phyloP scores from a whole-genome alignment of 2,329 filamentous ascomycete genomes.

The Blumeriella jaapii region DNA sequence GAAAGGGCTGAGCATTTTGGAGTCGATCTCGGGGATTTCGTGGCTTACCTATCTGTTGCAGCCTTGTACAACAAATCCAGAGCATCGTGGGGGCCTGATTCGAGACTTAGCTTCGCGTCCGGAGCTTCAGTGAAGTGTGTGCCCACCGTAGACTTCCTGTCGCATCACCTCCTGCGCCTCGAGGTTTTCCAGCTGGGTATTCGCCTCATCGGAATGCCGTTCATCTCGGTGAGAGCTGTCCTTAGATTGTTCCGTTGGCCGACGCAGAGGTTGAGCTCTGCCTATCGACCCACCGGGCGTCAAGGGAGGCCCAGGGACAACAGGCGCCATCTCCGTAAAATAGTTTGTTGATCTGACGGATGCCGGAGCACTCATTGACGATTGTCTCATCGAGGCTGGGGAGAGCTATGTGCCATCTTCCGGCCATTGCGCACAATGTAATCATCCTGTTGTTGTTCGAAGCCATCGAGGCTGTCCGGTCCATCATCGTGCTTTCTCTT shows the following conservation, averaged over 20 bases:
- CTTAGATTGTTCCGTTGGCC: slow-evolving; percentile 38
- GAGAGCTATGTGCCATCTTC: slow-evolving; percentile 45
- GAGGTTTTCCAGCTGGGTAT: slow-evolving; percentile 51
- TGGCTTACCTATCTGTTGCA: slow-evolving; percentile 42
- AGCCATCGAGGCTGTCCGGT: slow-evolving; percentile 35
- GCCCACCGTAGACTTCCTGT: slow-evolving; percentile 56
- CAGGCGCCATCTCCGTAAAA: slow-evolving; percentile 25
- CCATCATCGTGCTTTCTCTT: slow-evolving; percentile 70
- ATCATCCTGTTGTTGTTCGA: slow-evolving; percentile 36
- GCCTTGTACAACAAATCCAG: slow-evolving; percentile 86
- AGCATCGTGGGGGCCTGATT: slow-evolving; percentile 66
- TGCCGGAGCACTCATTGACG: slow-evolving; percentile 27
- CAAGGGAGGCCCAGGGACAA: slow-evolving; percentile 35
- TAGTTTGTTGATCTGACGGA: slow-evolving; percentile 27
- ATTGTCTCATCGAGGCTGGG: slow-evolving; percentile 23
- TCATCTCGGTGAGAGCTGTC: slow-evolving; percentile 28
- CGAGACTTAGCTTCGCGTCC: background rate
- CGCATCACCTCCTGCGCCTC: slow-evolving; percentile 56
- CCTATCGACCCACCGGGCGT: slow-evolving; percentile 56
- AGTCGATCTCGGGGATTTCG: background rate
- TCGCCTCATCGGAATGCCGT: slow-evolving; percentile 38
- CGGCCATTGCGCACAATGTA: slow-evolving; percentile 64
- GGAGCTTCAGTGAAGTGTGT: background rate
- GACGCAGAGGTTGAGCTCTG: slow-evolving; percentile 51
- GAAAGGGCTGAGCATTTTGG: background rate